Percentiles rank a stretch among this genome's conserved stretches.
Evolutionary conservation across 805 yeast genomes (phyloP).

Genomic region (Lachancea lanzarotensis): DNA sequence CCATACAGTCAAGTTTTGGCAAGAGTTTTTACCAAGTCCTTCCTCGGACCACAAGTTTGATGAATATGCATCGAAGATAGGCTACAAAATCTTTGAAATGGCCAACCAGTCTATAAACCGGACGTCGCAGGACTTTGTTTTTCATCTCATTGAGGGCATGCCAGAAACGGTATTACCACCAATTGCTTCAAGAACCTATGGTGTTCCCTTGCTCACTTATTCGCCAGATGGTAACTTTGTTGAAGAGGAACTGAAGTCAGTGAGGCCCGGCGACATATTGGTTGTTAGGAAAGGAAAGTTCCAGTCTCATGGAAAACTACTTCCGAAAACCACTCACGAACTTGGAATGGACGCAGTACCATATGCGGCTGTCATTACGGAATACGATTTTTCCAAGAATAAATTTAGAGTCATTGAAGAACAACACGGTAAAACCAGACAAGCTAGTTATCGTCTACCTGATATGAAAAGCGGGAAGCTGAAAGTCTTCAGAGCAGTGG

Average conservation of each 20-base stretch:
- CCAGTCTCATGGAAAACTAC: conserved; percentile 52
- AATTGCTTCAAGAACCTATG: conserved; percentile 64
- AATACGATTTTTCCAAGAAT: conserved; percentile 66
- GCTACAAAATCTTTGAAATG: conserved; percentile 41
- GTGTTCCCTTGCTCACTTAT: conserved; percentile 46
- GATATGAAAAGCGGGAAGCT: conserved; percentile 77
- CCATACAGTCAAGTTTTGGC: conserved; percentile 36
- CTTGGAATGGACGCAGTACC: conserved; percentile 51
- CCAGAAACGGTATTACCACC: conserved; percentile 42
- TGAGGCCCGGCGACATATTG: conserved; percentile 78
- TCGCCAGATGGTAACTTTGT: conserved; percentile 45
- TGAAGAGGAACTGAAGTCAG: conserved; percentile 50
- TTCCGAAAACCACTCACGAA: conserved; percentile 49
- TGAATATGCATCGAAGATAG: conserved; percentile 43
- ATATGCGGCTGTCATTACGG: conserved; percentile 56
- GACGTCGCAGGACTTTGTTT: conserved; percentile 27
- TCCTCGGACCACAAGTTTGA: conserved; percentile 44
- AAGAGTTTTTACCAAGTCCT: conserved; percentile 26
- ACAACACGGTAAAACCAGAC: conserved; percentile 46
- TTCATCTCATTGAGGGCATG: conserved; percentile 33
- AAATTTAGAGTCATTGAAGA: conserved; percentile 64
- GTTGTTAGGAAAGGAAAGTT: conserved; percentile 72
- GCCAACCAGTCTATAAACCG: conserved; percentile 36
- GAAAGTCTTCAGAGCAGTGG: conserved; percentile 72
- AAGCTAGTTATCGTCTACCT: conserved; percentile 56